A percentile compares a stretch with the other conserved stretches of the same genome.
These are phyloP conservation scores for Candida succiphila DNA, from an alignment of 805 yeast species.

Conservation along the genomic window DNA sequence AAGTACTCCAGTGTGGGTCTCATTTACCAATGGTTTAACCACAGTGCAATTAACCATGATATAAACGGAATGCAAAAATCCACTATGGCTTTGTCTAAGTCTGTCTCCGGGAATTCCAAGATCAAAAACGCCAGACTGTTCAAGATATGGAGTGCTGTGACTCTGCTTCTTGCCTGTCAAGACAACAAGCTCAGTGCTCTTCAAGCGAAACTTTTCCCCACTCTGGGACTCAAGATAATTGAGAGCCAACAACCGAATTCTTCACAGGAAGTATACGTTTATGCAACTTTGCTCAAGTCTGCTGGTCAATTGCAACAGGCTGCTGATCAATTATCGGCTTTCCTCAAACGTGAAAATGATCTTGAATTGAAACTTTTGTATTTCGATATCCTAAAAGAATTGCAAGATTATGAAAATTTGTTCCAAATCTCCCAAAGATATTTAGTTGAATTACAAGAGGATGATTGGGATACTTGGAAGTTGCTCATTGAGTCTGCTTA, in stretches of 20 bases:
- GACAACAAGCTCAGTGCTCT: conserved; percentile 25
- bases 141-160: conserved; percentile 47
- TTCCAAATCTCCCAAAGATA: conserved; percentile 28
- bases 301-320: conserved; percentile 26
- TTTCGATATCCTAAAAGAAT: conserved; percentile 33
- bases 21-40: conserved; percentile 47
- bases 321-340: conserved; percentile 18
- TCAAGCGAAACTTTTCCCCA: conserved; percentile 44
- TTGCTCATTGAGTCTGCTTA: conserved; percentile 35
- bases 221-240: conserved; percentile 49
- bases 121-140: conserved; percentile 22
- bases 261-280: conserved; percentile 61
- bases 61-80: conserved; percentile 44
- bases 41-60: conserved; percentile 37
- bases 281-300: conserved; percentile 37
- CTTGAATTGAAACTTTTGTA: conserved; percentile 53
- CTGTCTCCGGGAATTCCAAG: conserved; percentile 7
- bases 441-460: conserved; percentile 39
- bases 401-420: conserved; percentile 34
- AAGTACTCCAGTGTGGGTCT: conserved; percentile 42
- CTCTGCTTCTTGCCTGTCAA: conserved; percentile 30
- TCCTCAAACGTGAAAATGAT: conserved; percentile 33
- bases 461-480: conserved; percentile 76
- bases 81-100: conserved; percentile 31
- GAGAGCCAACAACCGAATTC: conserved; percentile 40